These are phyloP conservation scores for Fusarium multiceps DNA, from an alignment of 2,329 filamentous ascomycete genomes.

Conservation along the genomic window DNA sequence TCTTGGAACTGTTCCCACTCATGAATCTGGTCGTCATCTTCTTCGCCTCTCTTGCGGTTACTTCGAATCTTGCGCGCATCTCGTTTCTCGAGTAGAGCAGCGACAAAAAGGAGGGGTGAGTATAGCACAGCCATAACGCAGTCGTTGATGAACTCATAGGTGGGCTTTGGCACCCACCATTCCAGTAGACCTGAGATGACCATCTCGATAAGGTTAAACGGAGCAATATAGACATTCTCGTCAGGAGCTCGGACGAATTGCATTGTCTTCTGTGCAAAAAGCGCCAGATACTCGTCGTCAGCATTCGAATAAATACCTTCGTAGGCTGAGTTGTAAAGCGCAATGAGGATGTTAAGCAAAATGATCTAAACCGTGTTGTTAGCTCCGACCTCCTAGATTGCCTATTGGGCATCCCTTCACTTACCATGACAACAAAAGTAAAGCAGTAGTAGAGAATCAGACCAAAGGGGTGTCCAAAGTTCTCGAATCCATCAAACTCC, in stretches of 20 bases:
- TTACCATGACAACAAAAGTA: constrained; percentile 95
- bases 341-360: constrained; percentile 94
- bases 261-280: constrained; percentile 94
- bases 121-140: constrained; percentile 88
- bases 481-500: constrained; percentile 88
- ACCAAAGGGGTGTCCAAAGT: constrained; percentile 92
- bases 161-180: constrained; percentile 87
- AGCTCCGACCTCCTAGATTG: neutral
- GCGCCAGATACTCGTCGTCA: constrained; percentile 92
- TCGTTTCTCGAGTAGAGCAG: constrained; percentile 76
- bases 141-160: constrained; percentile 87
- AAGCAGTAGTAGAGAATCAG: constrained; percentile 97
- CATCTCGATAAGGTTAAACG: constrained; percentile 93
- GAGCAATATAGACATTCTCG: constrained; percentile 97
- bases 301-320: constrained; percentile 94
- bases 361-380: constrained; percentile 61
- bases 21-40: constrained; percentile 87
- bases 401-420: constrained; percentile 25
- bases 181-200: constrained; percentile 83
- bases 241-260: constrained; percentile 96
- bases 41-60: constrained; percentile 84
- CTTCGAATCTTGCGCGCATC: constrained; percentile 73
- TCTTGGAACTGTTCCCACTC: constrained; percentile 90
- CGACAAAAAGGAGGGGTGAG: constrained; percentile 82
- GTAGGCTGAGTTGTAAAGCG: constrained; percentile 96